Evolutionary conservation across 2,329 filamentous ascomycete genomes (phyloP).

Genomic region (Arthrocladium fulminans): DNA sequence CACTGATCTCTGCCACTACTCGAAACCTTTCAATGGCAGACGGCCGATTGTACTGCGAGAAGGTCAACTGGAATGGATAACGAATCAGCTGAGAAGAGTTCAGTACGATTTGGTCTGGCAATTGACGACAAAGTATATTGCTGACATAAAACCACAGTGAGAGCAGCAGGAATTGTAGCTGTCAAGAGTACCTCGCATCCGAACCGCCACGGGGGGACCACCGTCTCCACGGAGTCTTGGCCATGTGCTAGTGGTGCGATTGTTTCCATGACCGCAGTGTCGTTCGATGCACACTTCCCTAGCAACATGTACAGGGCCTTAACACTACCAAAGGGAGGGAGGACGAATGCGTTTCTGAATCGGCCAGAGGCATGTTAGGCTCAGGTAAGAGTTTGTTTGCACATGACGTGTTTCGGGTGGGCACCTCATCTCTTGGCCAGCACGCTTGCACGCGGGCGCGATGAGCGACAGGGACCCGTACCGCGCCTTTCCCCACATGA

Average conservation of each 20-base stretch:
- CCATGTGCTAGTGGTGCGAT: too few species aligned
- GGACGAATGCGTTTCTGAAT: too few species aligned
- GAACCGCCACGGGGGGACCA: not conserved
- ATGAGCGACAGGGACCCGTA: not conserved
- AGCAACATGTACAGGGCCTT: too few species aligned
- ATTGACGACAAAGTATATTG: not conserved
- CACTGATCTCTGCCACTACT: constrained; percentile 16
- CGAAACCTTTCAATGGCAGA: constrained; percentile 20
- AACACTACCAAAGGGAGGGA: too few species aligned
- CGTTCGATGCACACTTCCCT: too few species aligned
- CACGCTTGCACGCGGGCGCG: constrained; percentile 1
- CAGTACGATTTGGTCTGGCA: constrained; percentile 4
- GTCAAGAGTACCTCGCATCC: not conserved
- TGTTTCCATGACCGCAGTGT: too few species aligned
- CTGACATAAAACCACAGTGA: not conserved
- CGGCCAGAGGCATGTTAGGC: too few species aligned
- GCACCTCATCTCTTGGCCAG: not conserved
- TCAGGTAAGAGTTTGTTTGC: too few species aligned
- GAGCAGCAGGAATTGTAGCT: not conserved
- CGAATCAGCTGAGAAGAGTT: constrained; percentile 20
- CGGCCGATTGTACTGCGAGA: constrained; percentile 16
- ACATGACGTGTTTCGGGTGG: too few species aligned
- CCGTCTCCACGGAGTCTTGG: not conserved
- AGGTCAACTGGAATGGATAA: constrained; percentile 22
- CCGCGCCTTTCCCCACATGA: constrained; percentile 3